Evolutionary conservation across 1,139 yeast genomes (phyloP), one percentile per base, ranked within the genome.

Genomic region (Meyerozyma smithsonii): DNA sequence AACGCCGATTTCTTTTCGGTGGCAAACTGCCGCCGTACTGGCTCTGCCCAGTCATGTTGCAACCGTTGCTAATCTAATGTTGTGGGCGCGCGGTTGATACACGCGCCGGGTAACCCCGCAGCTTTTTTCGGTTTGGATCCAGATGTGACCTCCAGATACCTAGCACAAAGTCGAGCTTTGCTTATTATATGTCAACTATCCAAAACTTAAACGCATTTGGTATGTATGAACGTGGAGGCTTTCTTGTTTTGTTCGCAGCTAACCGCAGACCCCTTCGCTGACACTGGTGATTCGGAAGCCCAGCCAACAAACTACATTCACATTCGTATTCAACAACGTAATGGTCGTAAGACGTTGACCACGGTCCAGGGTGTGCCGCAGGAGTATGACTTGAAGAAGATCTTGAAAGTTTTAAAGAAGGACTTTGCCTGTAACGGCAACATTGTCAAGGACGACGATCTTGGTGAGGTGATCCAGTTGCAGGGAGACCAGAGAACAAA

Each of bases 401-500:
- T 92, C 59, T 77, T 92, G 59, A 88, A 88, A 68, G 96, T 88
- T 46, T 77, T 92, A 62, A 92, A 92, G 79, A 92, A 92, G 71
- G 97, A 92, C 65, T 92, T 92, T 64, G 98, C 97, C 55, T 92
- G 97, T 74, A 92, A 92, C 70, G 98, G 98, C 67, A 92, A 90
- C 71, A 88, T 92, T 61, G 97, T 88, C 66, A 88, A 88, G 69
- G 97, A 92, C 70, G 88, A 83, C 42, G 97, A 92, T 61, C 76
- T 89, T 69, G 98, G 98, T 47, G 96, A 90, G 59, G 94, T 92
- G 61, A 89, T 92, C 58, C 98, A 92, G 75, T 76, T 92, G 66
- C 98, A 92, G 74, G 98, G 98, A 64, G 98, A 92, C 65, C 98
- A 92, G 74, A 87, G 98, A 74, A 85, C 87, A 51, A 92, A 92